Evolutionary conservation across 352 stramenopile genomes (phyloP), one percentile per base, ranked within the genome.

Genomic region (Globisporangium parvum): DNA sequence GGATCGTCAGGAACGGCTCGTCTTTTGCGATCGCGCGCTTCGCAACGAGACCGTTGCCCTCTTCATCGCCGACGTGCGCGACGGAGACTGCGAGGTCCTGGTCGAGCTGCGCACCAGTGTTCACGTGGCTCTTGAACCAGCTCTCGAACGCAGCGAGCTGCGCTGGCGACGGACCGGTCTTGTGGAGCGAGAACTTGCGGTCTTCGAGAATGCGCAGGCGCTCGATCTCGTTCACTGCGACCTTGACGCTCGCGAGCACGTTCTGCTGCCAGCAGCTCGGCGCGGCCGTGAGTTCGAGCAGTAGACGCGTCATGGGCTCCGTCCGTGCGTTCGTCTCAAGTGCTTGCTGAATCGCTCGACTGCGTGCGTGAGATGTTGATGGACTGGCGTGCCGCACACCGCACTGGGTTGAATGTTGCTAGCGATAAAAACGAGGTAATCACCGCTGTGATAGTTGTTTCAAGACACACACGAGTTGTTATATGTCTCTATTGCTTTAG

Each of bases 11-110:
- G 53, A 80, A 80, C 12, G 41, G 14, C 18, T 67, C 53, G 26
- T 51, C 70, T 46, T 72, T 24, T 0, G 44, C 26, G 28, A 80
- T 67, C 6, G 31, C 48, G 26, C 63, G 41, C 23, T 47, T 46
- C 4, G 70, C 67, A 24, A 77, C 39, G 12, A 80, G 53, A 8
- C 70, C 70, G 8, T 73, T 59, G 14, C 70, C 70, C 15, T 71
- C 49, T 1, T 54, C 31, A 6, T 61, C 52, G 1, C 68, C 62
- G 2, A 69, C 65, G 21, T 65, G 54, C 55, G 66, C 35, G 21
- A 76, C 54, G 2, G 26, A 9, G 15, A 80, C 65, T 1, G 42
- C 26, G 2, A 60, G 45, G 31, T 63, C 40, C 26, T 46, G 42
- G 3, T 41, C 21, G 15, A 21, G 24, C 35, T 54, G 21, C 2